Evolutionary conservation across 768 basidiomycete species (phyloP).

Genomic region (Suillus sp.): DNA sequence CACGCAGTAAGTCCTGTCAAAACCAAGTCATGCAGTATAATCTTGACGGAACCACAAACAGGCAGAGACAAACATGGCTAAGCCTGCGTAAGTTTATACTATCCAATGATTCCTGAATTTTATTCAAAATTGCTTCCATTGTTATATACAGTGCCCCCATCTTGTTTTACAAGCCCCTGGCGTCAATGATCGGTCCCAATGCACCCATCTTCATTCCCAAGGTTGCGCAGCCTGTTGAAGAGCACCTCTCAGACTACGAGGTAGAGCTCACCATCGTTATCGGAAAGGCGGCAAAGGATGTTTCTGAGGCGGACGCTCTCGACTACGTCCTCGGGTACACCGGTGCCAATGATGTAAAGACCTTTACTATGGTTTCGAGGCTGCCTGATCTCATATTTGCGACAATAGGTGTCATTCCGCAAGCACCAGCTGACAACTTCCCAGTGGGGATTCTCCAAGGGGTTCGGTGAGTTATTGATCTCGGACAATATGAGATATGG

Average conservation of each 20-base stretch:
- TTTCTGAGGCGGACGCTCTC: slow-evolving; percentile 77
- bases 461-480: slow-evolving; percentile 58
- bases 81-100: slow-evolving; percentile 54
- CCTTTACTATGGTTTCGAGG: neutral
- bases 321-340: slow-evolving; percentile 88
- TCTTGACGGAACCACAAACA: slow-evolving; percentile 25
- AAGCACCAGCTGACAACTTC: slow-evolving; percentile 78
- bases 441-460: slow-evolving; percentile 89
- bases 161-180: slow-evolving; percentile 78
- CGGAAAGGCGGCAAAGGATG: slow-evolving; percentile 78
- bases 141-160: slow-evolving; percentile 55
- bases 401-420: slow-evolving; percentile 71
- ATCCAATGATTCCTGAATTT: neutral
- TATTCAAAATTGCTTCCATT: neutral
- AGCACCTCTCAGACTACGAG: slow-evolving; percentile 81
- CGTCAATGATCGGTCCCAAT: slow-evolving; percentile 69
- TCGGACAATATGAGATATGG: neutral
- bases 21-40: neutral
- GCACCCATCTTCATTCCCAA: slow-evolving; percentile 67
- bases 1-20: slow-evolving; percentile 58
- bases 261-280: slow-evolving; percentile 83
- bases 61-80: slow-evolving; percentile 67
- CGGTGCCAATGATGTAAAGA: slow-evolving; percentile 70
- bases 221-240: slow-evolving; percentile 66
- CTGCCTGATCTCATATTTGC: neutral